These are phyloP conservation scores for Syzygium oleosum DNA, from an alignment of 345 rosid genomes.

Conservation along the genomic window DNA sequence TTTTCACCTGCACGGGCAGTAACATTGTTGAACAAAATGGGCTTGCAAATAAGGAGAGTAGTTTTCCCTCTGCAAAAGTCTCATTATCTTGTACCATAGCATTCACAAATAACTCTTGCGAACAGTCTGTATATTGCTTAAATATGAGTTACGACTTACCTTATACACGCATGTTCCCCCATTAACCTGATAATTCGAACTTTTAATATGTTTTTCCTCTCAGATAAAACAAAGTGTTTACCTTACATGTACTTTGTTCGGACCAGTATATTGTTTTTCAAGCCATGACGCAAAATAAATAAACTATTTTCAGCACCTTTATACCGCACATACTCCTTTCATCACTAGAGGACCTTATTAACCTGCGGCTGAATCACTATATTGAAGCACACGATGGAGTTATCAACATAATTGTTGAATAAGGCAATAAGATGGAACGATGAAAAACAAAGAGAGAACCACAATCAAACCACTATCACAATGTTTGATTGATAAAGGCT, in stretches of 20 bases:
- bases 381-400: neutral
- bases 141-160: neutral
- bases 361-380: neutral
- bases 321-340: neutral
- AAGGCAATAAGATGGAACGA: neutral
- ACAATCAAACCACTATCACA: conserved; percentile 6
- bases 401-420: neutral
- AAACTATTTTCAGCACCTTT: neutral
- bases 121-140: neutral
- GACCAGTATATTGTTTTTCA: neutral
- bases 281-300: neutral
- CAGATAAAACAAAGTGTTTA: neutral
- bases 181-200: neutral
- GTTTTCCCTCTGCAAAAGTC: neutral
- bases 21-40: neutral
- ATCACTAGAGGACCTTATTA: neutral
- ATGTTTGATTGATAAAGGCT: conserved; percentile 31
- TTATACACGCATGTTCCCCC: neutral
- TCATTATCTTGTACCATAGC: neutral
- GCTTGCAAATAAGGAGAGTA: neutral
- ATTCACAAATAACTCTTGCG: neutral
- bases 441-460: neutral
- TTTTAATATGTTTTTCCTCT: neutral
- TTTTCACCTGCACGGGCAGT: neutral
- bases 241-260: neutral